These are phyloP conservation scores for Avicennia marina DNA, from an alignment of 257 asterid species.

Conservation along the genomic window DNA sequence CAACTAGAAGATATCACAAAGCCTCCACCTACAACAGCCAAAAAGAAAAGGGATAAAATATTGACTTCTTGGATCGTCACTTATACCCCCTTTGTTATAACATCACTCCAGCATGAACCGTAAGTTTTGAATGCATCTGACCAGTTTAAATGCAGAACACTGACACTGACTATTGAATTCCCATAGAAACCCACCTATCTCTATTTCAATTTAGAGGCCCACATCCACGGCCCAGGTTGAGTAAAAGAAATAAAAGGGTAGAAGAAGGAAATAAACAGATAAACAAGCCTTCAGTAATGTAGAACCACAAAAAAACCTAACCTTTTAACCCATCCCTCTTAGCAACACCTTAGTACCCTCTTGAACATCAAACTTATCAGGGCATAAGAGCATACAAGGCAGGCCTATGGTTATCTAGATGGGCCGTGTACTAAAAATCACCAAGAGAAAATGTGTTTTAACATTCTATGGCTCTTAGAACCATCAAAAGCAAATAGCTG, in stretches of 20 bases:
- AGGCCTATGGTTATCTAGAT: not conserved
- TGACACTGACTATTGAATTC: too few relatives aligned
- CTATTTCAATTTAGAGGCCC: too few relatives aligned
- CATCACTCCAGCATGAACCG: too few relatives aligned
- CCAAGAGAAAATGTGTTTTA: not conserved
- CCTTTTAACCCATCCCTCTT: conserved; percentile 3
- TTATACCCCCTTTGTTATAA: too few relatives aligned
- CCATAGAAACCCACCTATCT: too few relatives aligned
- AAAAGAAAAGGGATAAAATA: too few relatives aligned
- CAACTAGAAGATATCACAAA: too few relatives aligned
- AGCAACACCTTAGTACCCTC: conserved; percentile 1
- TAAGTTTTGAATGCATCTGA: too few relatives aligned
- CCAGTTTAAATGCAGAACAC: too few relatives aligned
- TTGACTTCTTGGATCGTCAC: too few relatives aligned
- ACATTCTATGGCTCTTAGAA: conserved; percentile 1
- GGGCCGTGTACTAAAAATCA: not conserved
- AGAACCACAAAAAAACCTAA: not conserved
- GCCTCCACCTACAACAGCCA: not conserved
- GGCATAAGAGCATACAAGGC: not conserved
- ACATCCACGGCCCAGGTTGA: not conserved
- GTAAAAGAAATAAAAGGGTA: not conserved
- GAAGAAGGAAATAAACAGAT: not conserved
- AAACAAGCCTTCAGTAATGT: conserved; percentile 3
- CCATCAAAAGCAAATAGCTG: conserved; percentile 4
- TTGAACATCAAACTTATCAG: too few relatives aligned